These are phyloP conservation scores for Cyanodermella asteris DNA, from an alignment of 2,329 filamentous ascomycete species.

Conservation along the genomic window DNA sequence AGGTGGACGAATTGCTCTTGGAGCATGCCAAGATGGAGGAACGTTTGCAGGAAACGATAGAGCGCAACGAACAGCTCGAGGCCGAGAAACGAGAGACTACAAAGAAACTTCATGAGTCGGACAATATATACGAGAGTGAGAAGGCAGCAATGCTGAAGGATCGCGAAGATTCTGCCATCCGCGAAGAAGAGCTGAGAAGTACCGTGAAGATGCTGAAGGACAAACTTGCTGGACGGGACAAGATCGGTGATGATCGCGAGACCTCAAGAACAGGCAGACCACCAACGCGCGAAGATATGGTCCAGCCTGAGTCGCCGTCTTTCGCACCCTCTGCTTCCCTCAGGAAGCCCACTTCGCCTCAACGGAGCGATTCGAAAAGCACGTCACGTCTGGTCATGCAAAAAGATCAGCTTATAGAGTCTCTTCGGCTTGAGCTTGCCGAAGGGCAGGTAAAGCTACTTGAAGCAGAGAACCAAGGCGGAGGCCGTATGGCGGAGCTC, in stretches of 20 bases:
- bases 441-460: conserved; percentile 90
- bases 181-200: conserved; percentile 75
- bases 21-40: conserved; percentile 81
- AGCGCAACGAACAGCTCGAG: conserved; percentile 56
- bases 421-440: conserved; percentile 71
- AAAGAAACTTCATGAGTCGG: conserved; percentile 72
- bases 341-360: conserved; percentile 1
- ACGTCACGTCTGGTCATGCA: conserved; percentile 79
- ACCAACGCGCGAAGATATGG: too few species aligned
- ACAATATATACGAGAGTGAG: conserved; percentile 81
- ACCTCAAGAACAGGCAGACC: conserved; percentile 29
- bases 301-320: conserved; percentile 58
- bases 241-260: conserved; percentile 27
- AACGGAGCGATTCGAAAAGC: conserved; percentile 72
- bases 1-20: conserved; percentile 61
- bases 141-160: conserved; percentile 71
- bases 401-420: conserved; percentile 93
- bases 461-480: conserved; percentile 81
- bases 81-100: conserved; percentile 70
- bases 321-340: conserved; percentile 62
- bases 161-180: conserved; percentile 65
- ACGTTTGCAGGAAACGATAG: conserved; percentile 64
- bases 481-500: conserved; percentile 70
- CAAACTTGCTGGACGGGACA: conserved; percentile 54
- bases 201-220: conserved; percentile 88